Evolutionary conservation across 2,329 filamentous ascomycete species (phyloP), one percentile per base, ranked within the genome.

Genomic region (Arachnomyces sp.): DNA sequence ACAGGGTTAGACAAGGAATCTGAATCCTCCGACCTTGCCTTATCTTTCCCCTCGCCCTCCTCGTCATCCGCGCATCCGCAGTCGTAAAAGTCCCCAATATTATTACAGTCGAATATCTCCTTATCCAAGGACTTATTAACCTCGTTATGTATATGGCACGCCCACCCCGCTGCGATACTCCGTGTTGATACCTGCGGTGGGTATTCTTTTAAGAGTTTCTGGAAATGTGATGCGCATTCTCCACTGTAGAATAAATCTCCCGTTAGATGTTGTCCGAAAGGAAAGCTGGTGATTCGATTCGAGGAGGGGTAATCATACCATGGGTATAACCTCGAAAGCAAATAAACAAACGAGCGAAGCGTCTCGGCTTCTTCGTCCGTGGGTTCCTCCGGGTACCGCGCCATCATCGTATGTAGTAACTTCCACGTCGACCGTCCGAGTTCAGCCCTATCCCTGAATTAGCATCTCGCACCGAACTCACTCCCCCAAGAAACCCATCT

Each of bases 31-130:
- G 6, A 16, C 17, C 36, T 28, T 14, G 25, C 35, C 28, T 28
- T 16, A 14, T 32, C 40, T 28, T 20, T 33, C 32, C 14, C 17
- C 28, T 36, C 36, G 8, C 18, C 43, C 17, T 43, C 16, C 36
- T 71, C 70, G 39, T 78, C 74, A 18, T 76, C 74, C 16, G 68
- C 73, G 55, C 78, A 81, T 25, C 77, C 78, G 51, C 78, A 82
- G 52, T 82, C 77, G 54, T 82, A 82, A 47, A 79, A 79, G 43
- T 79, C 76, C 2, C 77, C 78, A 42, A 82, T 76, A 29, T 80
- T 74, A 31, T 69, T 70, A 58, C 78, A 82, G 56, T 81, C 76
- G 52, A 81, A 82, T 15, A 74, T 57, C 4, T 71, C 67, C 56
- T 82, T 82, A 25, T 70, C 58, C 44, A 82, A 61, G 52, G 75